A percentile compares a stretch with the other conserved stretches of the same genome.
phyloP scores from a whole-genome alignment of 2,329 filamentous ascomycete genomes.

The Massarina eburnea region DNA sequence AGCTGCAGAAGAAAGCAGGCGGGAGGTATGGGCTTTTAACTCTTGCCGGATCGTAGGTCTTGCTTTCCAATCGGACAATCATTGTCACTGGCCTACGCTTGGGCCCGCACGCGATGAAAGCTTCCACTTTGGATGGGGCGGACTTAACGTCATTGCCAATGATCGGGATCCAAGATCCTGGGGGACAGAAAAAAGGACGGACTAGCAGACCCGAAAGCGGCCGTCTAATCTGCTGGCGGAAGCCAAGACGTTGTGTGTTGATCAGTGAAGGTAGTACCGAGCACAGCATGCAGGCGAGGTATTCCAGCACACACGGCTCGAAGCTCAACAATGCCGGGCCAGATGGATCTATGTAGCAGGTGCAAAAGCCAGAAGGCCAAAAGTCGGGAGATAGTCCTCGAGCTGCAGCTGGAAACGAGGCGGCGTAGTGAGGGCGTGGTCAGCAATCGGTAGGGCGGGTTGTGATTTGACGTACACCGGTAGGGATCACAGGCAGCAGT shows the following conservation, averaged over 20 bases:
- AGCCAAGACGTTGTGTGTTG: constrained; percentile 8
- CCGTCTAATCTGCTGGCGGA: constrained; percentile 6
- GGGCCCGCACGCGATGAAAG: not conserved
- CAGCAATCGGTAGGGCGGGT: too few species aligned
- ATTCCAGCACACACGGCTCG: not conserved
- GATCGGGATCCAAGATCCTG: constrained; percentile 2
- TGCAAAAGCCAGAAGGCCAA: not conserved
- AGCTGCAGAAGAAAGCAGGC: constrained; percentile 1
- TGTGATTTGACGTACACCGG: not conserved
- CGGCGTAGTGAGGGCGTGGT: too few species aligned
- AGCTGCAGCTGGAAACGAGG: too few species aligned
- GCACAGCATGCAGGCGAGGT: constrained; percentile 9
- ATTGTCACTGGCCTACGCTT: not conserved
- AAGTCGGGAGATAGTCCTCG: too few species aligned
- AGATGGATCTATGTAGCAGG: not conserved
- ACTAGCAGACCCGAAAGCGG: constrained; percentile 4
- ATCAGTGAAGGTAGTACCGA: constrained; percentile 13
- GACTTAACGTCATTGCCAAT: constrained; percentile 3
- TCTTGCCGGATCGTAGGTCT: not conserved
- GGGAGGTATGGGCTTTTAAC: constrained; percentile 4
- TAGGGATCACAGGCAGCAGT: not conserved
- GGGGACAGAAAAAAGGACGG: constrained; percentile 7
- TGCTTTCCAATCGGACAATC: not conserved
- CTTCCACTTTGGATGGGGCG: constrained; percentile 4
- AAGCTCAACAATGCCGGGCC: not conserved